Base-by-base conservation (phyloP, 2,329 filamentous ascomycete species). In the Aspergillus caelatus region DNA sequence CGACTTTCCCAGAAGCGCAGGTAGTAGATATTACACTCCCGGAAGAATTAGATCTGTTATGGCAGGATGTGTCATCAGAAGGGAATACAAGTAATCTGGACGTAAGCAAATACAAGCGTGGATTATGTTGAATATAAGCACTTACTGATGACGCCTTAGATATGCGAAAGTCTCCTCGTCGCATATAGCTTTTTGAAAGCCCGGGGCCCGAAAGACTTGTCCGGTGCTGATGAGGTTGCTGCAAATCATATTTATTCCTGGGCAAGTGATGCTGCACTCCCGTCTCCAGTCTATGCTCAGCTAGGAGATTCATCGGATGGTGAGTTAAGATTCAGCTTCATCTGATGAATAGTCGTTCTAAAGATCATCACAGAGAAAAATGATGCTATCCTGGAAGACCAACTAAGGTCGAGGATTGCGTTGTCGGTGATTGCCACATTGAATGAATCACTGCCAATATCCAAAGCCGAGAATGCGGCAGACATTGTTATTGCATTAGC, bases 401-500 rank as follows among this genome's bases (percentile, higher is more conserved):
- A 71, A 34, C 62, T 72, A 3, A 72, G 67, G 62, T 73, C 69
- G 52, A 66, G 65, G 23, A 56, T 79, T 5, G 76, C 77, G 2
- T 50, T 77, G 2, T 70, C 73, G 9, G 68, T 78, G 21, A 64
- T 79, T 26, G 34, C 62, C 21, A 41, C 36, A 53, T 59, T 77
- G 34, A 61, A 61, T 50, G 41, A 34, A 60, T 28, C 71, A 28
- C 45, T 72, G 0, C 63, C 67, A 36, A 63, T 75, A 36, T 54
- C 67, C 3, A 63, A 70, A 14, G 57, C 69, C n/a, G 63, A 66
- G 8, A 67, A 70, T 32, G 34, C 65, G 5, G 41, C 68, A 4
- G 68, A 76, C 52, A 61, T 77, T n/a, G 58, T 80, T 32, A 62
- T 74, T 36, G 67, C 72, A 12, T 62, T 78, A 59, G 74, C 75